Evolutionary conservation across 495 filamentous ascomycete genomes (phyloP), one percentile per base, ranked within the genome.

Genomic region (Xylaria curta): DNA sequence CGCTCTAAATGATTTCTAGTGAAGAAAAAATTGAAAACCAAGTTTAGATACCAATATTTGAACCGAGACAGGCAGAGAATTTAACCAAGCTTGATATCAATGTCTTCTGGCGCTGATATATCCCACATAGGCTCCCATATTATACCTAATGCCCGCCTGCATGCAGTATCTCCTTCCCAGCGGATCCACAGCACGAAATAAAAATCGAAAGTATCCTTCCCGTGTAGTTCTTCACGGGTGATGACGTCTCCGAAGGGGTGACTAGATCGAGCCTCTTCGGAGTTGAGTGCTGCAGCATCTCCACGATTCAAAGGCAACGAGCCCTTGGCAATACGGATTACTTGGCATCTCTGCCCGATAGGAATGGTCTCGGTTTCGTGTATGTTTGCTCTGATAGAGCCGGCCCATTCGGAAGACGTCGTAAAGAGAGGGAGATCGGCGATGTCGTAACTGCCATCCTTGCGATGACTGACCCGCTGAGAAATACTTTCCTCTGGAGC

Each of bases 121-220:
- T 61, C 58, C 58, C 58, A 61, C 19, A 42, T 21, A 13, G 15
- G 58, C 12, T 61, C 33, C 58, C 33, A 61, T 36, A 61, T 61
- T 12, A 42, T 36, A 61, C 33, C 58, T 24, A 61, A 38, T 61
- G 58, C 58, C 36, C 9, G 33, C 36, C 58, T 40, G 6, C 58
- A 61, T 21, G 19, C 58, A 12, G 36, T 33, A 33, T 33, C 31
- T 33, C 19, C 58, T 1, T 61, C 58, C 58, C 58, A 61, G 33
- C 58, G 36, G 36, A 61, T 61, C 33, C 36, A 61, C n/a, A 61
- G 33, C 19, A 61, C 36, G 33, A 61, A 61, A 61, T 61, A 61
- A n/a, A 61, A 61, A 38, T 33, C 58, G 19, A 61, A 61, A 13
- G 3, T 15, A 59, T 36, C 8, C 28, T 59, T 8, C 7, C 7